These are phyloP conservation scores for Termitomyces sp. DNA, from an alignment of 768 basidiomycete genomes.

Conservation along the genomic window DNA sequence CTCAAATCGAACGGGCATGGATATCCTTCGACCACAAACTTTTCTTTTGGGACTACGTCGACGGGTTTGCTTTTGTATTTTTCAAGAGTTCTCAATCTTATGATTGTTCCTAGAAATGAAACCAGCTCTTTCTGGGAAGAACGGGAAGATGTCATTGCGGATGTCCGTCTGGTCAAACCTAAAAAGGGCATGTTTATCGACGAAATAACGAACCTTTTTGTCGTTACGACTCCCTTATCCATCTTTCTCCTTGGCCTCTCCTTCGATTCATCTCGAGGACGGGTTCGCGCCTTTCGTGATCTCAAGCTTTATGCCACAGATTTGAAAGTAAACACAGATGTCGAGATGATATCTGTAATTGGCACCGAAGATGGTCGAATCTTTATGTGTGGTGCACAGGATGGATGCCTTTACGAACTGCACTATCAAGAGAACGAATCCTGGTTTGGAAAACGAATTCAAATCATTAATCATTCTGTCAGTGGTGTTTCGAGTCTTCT, in stretches of 20 bases:
- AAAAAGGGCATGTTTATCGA: conserved; percentile 87
- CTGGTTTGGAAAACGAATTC: conserved; percentile 86
- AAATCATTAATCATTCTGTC: conserved; percentile 83
- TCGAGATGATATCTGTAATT: conserved; percentile 81
- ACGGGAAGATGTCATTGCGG: conserved; percentile 83
- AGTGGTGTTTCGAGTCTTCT: conserved; percentile 74
- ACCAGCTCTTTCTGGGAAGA: conserved; percentile 91
- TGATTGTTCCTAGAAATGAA: conserved; percentile 56
- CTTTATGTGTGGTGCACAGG: conserved; percentile 82
- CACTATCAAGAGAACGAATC: conserved; percentile 87
- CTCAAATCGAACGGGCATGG: conserved; percentile 93
- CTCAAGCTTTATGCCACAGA: conserved; percentile 90
- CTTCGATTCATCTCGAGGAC: conserved; percentile 36
- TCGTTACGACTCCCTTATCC: conserved; percentile 83
- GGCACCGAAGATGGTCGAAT: conserved; percentile 82
- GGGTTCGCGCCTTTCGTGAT: conserved; percentile 48
- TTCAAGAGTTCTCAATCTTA: not conserved
- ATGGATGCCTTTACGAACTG: conserved; percentile 88
- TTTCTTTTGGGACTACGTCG: conserved; percentile 94
- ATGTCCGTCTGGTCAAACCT: conserved; percentile 84
- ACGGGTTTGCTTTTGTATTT: conserved; percentile 57
- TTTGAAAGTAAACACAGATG: conserved; percentile 68
- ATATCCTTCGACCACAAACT: conserved; percentile 91
- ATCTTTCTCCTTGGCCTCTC: conserved; percentile 84
- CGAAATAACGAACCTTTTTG: conserved; percentile 82